Evolutionary conservation across 202 grass and related monocot species (phyloP).

Genomic region (Schoenoplectus tabernaemontani): DNA sequence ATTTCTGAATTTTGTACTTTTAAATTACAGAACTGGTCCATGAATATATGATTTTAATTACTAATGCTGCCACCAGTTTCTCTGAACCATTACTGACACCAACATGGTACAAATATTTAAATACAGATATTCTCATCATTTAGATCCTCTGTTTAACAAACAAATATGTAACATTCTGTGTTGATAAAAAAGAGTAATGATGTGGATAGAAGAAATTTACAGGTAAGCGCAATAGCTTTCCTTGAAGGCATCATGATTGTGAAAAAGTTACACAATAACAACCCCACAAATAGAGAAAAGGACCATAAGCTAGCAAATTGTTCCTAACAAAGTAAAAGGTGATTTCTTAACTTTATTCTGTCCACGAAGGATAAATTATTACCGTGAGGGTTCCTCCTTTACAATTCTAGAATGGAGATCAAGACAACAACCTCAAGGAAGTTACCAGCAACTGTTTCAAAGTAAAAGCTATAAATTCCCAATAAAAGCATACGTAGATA

Average conservation of each 20-base stretch:
- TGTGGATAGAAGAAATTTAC: conserved; percentile 4
- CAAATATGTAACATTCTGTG: not conserved
- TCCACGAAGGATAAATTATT: conserved; percentile 17
- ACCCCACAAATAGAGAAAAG: conserved; percentile 8
- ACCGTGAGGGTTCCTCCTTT: not conserved
- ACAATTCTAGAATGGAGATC: conserved; percentile 18
- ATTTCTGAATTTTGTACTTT: not conserved
- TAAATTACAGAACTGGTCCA: not conserved
- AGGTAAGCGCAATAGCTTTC: conserved; percentile 8
- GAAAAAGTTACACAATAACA: not conserved
- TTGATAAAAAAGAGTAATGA: not conserved
- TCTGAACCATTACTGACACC: not conserved
- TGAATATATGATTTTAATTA: not conserved
- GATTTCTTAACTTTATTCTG: conserved; percentile 11
- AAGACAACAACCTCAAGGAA: conserved; percentile 8
- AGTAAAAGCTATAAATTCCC: not conserved
- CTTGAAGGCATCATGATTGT: conserved; percentile 20
- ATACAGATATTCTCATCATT: not conserved
- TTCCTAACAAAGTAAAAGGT: conserved; percentile 12
- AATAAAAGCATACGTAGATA: not conserved
- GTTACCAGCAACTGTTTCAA: conserved; percentile 3
- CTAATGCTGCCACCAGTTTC: not conserved
- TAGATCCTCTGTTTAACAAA: not conserved
- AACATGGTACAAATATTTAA: not conserved
- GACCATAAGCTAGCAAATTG: conserved; percentile 11